Evolutionary conservation across 78 protist genomes (phyloP), one percentile per base, ranked within the genome.

Genomic region (Dictyostelium purpureum): DNA sequence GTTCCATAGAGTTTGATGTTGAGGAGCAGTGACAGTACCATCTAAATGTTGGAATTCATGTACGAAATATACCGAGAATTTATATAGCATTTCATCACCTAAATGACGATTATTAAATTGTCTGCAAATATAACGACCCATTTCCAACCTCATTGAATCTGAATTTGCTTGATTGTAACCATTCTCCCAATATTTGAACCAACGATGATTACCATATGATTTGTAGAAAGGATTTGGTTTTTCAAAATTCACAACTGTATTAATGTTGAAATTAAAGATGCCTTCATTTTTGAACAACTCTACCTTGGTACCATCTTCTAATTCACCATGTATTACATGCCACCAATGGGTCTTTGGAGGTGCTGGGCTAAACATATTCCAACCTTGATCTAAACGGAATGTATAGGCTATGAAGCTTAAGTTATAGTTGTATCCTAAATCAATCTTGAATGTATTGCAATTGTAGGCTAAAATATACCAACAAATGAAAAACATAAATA

Each of bases 111-210:
- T 1, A 38, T 89, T 89, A 54, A 79, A 89, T 63, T 89, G 77
- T 45, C 94, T 54, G 73, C 94, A 89, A 31, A 89, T 67, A 12
- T 75, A 89, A 24, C 87, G 52, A 21, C 88, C 94, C 42, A 56
- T 31, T 35, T 89, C 81, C 12, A 89, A 70, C 40, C 94, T 59
- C 6, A 89, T 45, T 4, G 65, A 37, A 31, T 89, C 88, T 4
- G 69, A 40, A 35, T 49, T 49, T 6, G 19, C 47, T n/a, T 21
- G 38, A 35, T 85, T 73, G 65, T 49, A 73, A 18, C 94, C 94
- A 66, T 90, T 90, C 63, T 90, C 94, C 79, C 79, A 90, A 79
- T 42, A 90, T 75, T 90, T 90, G 47, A 79, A 90, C 94, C 94
- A 90, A 21, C 94, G 42, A 51, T 90, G 94, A 79, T 90, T 90